phyloP scores from a whole-genome alignment of 2,329 filamentous ascomycete genomes.

The Fragosphaeria purpurea region DNA sequence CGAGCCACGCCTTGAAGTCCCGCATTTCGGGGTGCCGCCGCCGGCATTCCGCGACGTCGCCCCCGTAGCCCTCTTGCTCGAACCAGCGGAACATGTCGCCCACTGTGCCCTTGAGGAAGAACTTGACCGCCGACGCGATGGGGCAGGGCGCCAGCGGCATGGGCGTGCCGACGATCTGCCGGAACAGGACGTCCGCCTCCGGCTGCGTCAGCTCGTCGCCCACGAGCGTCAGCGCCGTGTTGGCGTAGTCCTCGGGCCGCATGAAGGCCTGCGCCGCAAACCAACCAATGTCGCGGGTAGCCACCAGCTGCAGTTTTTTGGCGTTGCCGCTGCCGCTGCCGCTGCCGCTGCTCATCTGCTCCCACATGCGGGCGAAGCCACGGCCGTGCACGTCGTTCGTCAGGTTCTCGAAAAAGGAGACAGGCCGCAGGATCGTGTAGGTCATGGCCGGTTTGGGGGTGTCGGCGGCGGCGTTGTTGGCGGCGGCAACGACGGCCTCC shows the following conservation, averaged over 20 bases:
- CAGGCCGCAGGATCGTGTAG: conserved; percentile 29
- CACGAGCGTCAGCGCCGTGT: conserved; percentile 23
- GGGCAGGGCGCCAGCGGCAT: conserved; percentile 11
- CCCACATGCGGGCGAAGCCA: conserved; percentile 23
- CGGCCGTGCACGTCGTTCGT: conserved; percentile 19
- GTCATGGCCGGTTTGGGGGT: conserved; percentile 12
- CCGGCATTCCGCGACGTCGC: conserved; percentile 19
- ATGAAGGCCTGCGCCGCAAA: conserved; percentile 29
- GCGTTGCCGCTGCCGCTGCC: too few species aligned
- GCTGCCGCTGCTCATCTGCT: conserved; percentile 16
- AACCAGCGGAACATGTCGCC: conserved; percentile 27
- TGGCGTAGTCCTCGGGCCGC: conserved; percentile 16
- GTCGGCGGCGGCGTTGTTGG: not conserved
- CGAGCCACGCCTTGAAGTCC: conserved; percentile 17
- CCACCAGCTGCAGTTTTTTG: conserved; percentile 25
- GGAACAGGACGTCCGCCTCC: conserved; percentile 22
- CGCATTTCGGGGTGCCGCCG: conserved; percentile 17
- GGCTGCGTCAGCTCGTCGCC: conserved; percentile 27
- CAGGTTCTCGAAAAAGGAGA: conserved; percentile 30
- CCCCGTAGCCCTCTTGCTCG: conserved; percentile 22
- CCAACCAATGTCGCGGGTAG: conserved; percentile 30
- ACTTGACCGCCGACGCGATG: conserved; percentile 13
- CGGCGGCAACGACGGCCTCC: conserved; percentile 23
- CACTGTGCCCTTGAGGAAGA: conserved; percentile 13
- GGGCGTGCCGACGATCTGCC: conserved; percentile 10